These are phyloP conservation scores for Corylus americana DNA, from an alignment of 306 rosid genomes.

Conservation along the genomic window DNA sequence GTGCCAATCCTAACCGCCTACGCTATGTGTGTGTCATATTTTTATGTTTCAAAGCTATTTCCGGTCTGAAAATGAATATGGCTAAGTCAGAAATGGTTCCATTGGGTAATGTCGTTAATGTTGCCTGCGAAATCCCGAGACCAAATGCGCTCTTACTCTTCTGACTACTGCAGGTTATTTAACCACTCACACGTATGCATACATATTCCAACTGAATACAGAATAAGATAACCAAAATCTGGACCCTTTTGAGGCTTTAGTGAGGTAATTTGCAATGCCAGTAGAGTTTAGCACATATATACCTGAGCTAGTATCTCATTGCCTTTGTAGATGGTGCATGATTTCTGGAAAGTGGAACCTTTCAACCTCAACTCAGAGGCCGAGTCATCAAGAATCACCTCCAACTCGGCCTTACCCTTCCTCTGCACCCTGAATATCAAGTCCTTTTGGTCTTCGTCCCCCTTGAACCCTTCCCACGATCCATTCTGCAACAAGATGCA, in stretches of 20 bases:
- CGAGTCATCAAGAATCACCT: slow-evolving; percentile 44
- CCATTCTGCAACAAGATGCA: slow-evolving; percentile 46
- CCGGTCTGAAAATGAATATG: too few species aligned
- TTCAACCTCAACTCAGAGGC: slow-evolving; percentile 50
- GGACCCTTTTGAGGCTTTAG: background rate
- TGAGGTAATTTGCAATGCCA: background rate
- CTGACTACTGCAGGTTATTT: too few species aligned
- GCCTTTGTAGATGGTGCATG: slow-evolving; percentile 64
- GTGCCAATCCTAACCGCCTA: too few species aligned
- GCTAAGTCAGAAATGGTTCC: too few species aligned
- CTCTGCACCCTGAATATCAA: slow-evolving; percentile 58
- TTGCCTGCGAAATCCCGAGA: too few species aligned
- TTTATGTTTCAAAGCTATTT: too few species aligned
- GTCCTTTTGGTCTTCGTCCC: slow-evolving; percentile 37
- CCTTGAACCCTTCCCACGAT: slow-evolving; percentile 74
- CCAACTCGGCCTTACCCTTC: slow-evolving; percentile 56
- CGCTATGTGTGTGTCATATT: too few species aligned
- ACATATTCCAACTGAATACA: background rate
- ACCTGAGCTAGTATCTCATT: slow-evolving; percentile 81
- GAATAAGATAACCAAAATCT: background rate
- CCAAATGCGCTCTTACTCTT: too few species aligned
- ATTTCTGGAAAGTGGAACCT: slow-evolving; percentile 68
- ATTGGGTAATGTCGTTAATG: too few species aligned
- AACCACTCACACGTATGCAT: too few species aligned
- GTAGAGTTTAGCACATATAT: background rate